Evolutionary conservation across 148 eudicot genomes (phyloP).

Genomic region (Arbutus unedo): DNA sequence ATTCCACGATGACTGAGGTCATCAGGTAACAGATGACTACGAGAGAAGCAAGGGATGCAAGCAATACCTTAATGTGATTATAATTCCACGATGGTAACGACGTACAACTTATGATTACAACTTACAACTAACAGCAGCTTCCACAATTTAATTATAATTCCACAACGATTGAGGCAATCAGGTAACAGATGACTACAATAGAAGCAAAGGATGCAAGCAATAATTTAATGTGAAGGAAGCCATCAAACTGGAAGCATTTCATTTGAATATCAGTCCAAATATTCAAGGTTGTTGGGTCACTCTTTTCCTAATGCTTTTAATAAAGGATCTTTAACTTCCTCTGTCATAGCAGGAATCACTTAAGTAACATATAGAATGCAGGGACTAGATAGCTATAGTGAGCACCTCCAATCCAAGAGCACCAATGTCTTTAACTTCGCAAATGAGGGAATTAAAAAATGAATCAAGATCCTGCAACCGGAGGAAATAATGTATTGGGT

Average conservation of each 20-base stretch:
- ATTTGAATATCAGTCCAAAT: slow-evolving; percentile 95
- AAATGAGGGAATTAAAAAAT: slow-evolving; percentile 67
- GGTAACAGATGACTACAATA: neutral
- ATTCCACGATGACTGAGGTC: neutral
- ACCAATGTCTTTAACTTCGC: slow-evolving; percentile 78
- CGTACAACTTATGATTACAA: neutral
- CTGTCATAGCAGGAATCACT: slow-evolving; percentile 77
- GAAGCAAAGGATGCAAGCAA: neutral
- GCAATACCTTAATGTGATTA: slow-evolving; percentile 76
- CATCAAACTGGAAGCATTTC: slow-evolving; percentile 95
- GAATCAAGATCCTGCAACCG: slow-evolving; percentile 60
- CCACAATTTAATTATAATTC: neutral
- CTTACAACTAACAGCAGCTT: neutral
- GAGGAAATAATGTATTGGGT: too few species aligned
- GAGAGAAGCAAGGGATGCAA: neutral
- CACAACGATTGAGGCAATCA: neutral
- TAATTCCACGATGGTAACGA: too few species aligned
- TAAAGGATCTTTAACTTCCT: slow-evolving; percentile 69
- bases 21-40: neutral
- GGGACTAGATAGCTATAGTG: neutral
- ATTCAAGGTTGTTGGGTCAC: slow-evolving; percentile 98
- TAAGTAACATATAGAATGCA: slow-evolving; percentile 53
- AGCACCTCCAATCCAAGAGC: slow-evolving; percentile 84
- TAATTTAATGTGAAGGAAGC: slow-evolving; percentile 94
- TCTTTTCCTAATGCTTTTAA: slow-evolving; percentile 72